phyloP scores from a whole-genome alignment of 805 yeast species.

The Metschnikowia arizonensis region DNA sequence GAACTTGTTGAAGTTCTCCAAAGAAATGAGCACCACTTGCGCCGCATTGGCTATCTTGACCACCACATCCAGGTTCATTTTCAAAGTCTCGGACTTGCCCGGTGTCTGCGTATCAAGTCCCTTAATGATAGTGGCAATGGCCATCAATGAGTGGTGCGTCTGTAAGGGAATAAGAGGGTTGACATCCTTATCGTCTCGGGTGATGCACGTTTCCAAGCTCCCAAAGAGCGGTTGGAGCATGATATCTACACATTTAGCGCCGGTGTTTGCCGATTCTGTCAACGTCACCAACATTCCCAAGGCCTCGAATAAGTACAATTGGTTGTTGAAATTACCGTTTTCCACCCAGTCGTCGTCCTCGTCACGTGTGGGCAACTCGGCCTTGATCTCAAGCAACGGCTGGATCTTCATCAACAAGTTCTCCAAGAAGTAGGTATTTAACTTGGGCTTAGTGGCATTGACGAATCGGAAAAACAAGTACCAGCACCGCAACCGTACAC shows the following conservation, averaged over 20 bases:
- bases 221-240: constrained; percentile 73
- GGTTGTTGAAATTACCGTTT: constrained; percentile 65
- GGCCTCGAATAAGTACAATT: constrained; percentile 80
- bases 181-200: constrained; percentile 31
- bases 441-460: constrained; percentile 63
- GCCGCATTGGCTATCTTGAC: constrained; percentile 57
- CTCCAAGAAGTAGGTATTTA: constrained; percentile 49
- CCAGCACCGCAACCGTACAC: constrained; percentile 85
- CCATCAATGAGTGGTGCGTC: constrained; percentile 82
- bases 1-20: constrained; percentile 65
- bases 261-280: constrained; percentile 22
- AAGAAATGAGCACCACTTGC: constrained; percentile 76
- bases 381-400: constrained; percentile 60
- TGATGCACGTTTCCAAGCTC: constrained; percentile 62
- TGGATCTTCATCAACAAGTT: constrained; percentile 58
- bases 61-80: constrained; percentile 36
- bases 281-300: constrained; percentile 69
- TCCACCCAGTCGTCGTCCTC: constrained; percentile 50
- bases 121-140: constrained; percentile 84
- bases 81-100: constrained; percentile 22
- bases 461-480: constrained; percentile 80
- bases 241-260: constrained; percentile 52
- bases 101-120: constrained; percentile 63
- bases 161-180: constrained; percentile 52
- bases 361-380: constrained; percentile 50